These are phyloP conservation scores for Tylopilus sp. DNA, from an alignment of 1,284 basidiomycete species.

Conservation along the genomic window DNA sequence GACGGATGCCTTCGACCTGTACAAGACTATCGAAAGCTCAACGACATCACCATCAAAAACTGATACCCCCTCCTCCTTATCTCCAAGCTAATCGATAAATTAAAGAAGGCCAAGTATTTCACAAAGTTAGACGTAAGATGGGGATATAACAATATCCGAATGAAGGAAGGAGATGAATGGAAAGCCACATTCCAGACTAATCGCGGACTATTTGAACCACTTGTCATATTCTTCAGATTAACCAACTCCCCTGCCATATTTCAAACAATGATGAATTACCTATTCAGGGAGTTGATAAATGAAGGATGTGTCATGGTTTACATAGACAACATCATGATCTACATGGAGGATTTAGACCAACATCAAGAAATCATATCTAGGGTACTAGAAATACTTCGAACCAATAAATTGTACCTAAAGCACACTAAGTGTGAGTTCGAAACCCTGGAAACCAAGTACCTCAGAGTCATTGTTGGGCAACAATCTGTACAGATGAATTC, in stretches of 20 bases:
- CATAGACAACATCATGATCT: slow-evolving; percentile 7
- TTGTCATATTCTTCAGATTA: slow-evolving; percentile 3
- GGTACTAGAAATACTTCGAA: slow-evolving; percentile 1
- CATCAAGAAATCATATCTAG: neutral
- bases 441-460: neutral
- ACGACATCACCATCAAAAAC: neutral
- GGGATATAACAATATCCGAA: slow-evolving; percentile 9
- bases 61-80: neutral
- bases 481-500: neutral
- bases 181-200: slow-evolving; percentile 3
- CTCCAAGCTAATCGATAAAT: neutral
- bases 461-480: neutral
- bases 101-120: neutral
- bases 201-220: accelerated
- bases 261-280: slow-evolving; percentile 4
- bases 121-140: neutral
- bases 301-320: neutral
- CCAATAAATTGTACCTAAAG: neutral
- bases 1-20: neutral
- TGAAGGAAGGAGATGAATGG: slow-evolving; percentile 12
- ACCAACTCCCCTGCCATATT: neutral
- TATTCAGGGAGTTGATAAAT: neutral
- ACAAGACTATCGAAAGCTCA: neutral
- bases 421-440: slow-evolving; percentile 2
- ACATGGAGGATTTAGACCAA: neutral